Evolutionary conservation across 2,329 filamentous ascomycete species (phyloP).

Genomic region (Colletotrichum sojae): DNA sequence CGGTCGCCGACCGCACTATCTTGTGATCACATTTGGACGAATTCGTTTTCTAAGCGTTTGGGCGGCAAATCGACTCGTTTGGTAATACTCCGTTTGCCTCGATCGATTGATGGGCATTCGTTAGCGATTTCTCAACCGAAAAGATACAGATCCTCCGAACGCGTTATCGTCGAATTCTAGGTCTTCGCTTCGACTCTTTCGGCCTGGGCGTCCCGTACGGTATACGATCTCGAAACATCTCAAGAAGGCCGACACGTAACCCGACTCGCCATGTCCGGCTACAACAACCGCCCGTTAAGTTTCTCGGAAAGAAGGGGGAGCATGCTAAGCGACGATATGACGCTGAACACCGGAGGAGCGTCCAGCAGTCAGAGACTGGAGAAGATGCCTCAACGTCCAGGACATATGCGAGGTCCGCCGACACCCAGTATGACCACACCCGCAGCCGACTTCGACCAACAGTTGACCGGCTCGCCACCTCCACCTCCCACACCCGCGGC

Average conservation of each 20-base stretch:
- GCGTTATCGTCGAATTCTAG: neutral
- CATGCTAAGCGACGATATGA: constrained; percentile 69
- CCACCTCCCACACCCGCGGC: constrained; percentile 77
- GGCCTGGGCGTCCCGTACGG: neutral
- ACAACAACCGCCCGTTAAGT: constrained; percentile 65
- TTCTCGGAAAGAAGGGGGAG: constrained; percentile 75
- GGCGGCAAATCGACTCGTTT: neutral
- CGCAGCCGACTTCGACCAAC: constrained; percentile 74
- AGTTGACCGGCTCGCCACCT: constrained; percentile 72
- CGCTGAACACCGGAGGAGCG: constrained; percentile 64
- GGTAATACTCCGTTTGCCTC: neutral
- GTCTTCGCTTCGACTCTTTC: neutral
- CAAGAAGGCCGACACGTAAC: neutral
- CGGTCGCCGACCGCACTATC: neutral
- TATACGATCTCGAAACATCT: neutral
- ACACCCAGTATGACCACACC: constrained; percentile 78
- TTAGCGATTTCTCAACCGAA: constrained; percentile 17
- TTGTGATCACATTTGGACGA: neutral
- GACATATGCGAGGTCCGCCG: constrained; percentile 69
- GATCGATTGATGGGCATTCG: constrained; percentile 23
- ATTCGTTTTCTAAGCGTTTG: neutral
- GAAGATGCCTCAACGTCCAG: constrained; percentile 66
- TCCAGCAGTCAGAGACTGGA: constrained; percentile 64
- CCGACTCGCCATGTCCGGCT: constrained; percentile 56
- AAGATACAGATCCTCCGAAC: neutral